A percentile compares a stretch with the other conserved stretches of the same genome.
phyloP scores from a whole-genome alignment of 1,139 yeast species.

The Pichia sp. region DNA sequence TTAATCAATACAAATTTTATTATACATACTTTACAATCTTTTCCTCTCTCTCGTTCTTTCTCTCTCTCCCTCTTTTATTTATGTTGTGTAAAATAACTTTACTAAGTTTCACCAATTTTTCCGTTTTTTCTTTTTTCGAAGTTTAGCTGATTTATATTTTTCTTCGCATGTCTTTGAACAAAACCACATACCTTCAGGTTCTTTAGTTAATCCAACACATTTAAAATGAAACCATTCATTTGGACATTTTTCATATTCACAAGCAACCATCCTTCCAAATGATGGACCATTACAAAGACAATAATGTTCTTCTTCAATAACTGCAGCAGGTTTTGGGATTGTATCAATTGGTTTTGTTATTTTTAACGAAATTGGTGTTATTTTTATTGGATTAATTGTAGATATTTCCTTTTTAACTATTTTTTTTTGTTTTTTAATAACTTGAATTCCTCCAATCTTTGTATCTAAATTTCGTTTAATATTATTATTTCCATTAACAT shows the following conservation, averaged over 20 bases:
- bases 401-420: too few relatives aligned
- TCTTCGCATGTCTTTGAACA: conserved; percentile 46
- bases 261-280: conserved; percentile 74
- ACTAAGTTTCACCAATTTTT: background rate
- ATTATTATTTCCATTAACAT: too few relatives aligned
- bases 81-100: conserved; percentile 6
- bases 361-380: too few relatives aligned
- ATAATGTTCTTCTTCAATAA: conserved; percentile 29
- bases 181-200: conserved; percentile 66
- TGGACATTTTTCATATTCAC: conserved; percentile 62
- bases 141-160: conserved; percentile 7
- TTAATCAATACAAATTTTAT: conserved; percentile 18
- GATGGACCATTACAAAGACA: conserved; percentile 67
- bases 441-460: background rate
- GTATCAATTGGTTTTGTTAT: background rate
- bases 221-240: conserved; percentile 75
- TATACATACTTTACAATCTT: background rate
- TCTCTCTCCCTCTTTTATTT: conserved; percentile 10
- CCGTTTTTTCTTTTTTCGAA: conserved; percentile 9
- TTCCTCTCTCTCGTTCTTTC: conserved; percentile 7
- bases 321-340: background rate
- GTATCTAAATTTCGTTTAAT: background rate
- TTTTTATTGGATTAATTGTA: too few relatives aligned
- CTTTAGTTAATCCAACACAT: conserved; percentile 63
- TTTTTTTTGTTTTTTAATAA: too few relatives aligned